Conservation (phyloP, 129 eudicot species). For the Arctium minus region DNA sequence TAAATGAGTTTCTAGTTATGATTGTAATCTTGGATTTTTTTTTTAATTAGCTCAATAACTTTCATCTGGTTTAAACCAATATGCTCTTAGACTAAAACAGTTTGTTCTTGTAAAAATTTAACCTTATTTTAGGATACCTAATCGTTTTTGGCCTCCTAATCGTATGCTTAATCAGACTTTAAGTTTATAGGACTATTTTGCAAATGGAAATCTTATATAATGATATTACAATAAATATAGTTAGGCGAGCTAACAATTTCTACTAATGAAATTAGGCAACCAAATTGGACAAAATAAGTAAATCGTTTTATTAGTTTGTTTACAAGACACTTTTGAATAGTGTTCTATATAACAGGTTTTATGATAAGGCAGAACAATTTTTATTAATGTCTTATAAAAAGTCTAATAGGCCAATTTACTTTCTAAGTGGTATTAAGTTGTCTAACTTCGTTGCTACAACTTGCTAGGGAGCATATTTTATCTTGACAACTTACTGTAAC, state of each 20-base stretch:
- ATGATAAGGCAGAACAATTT: background rate
- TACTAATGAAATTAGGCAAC: background rate
- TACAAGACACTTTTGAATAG: background rate
- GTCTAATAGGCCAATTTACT: background rate
- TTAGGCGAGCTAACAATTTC: too few species aligned
- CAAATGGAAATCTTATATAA: background rate
- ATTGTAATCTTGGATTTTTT: background rate
- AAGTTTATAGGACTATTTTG: background rate
- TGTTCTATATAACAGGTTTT: background rate
- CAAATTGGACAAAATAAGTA: too few species aligned
- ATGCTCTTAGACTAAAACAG: too few species aligned
- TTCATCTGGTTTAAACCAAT: background rate
- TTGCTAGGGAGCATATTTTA: background rate
- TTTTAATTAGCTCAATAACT: background rate
- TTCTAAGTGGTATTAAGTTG: background rate
- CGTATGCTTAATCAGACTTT: background rate
- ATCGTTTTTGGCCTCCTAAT: too few species aligned
- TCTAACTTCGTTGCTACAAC: background rate
- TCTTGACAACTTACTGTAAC: background rate
- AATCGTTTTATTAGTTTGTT: background rate
- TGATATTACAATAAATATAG: background rate
- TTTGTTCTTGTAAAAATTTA: too few species aligned
- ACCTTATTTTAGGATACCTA: background rate
- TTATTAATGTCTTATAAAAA: background rate
- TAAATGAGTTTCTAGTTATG: too few species aligned